phyloP scores from a whole-genome alignment of 169 alveolate genomes.

The Blepharisma undulans region DNA sequence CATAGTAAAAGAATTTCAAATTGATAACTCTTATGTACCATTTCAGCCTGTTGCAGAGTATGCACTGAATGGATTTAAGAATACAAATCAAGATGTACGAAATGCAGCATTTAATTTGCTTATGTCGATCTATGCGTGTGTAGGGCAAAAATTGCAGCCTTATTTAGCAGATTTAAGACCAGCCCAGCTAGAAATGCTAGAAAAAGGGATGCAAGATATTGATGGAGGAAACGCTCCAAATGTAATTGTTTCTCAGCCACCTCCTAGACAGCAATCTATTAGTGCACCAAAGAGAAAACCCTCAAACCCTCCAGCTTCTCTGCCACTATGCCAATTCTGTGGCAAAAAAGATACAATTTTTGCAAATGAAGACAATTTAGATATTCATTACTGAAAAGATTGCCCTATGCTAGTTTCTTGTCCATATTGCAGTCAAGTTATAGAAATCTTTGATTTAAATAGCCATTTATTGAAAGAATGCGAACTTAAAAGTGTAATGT shows the following conservation, averaged over 20 bases:
- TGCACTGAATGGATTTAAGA: constrained; percentile 67
- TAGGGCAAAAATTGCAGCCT: constrained; percentile 71
- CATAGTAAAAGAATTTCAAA: constrained; percentile 65
- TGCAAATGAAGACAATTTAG: constrained; percentile 71
- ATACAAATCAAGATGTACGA: constrained; percentile 77
- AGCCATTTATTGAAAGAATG: constrained; percentile 83
- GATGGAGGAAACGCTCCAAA: constrained; percentile 62
- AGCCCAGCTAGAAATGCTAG: constrained; percentile 71
- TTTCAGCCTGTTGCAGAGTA: constrained; percentile 68
- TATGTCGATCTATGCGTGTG: constrained; percentile 64
- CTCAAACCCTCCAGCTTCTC: constrained; percentile 15
- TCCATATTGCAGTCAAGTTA: constrained; percentile 73
- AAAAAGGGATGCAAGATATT: constrained; percentile 70
- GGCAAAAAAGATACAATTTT: constrained; percentile 69
- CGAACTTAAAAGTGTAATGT: constrained; percentile 66
- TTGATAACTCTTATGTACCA: constrained; percentile 71
- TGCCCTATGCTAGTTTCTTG: constrained; percentile 88
- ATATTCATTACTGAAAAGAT: constrained; percentile 86
- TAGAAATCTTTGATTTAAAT: constrained; percentile 74
- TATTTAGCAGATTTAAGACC: constrained; percentile 69
- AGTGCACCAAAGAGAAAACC: constrained; percentile 52
- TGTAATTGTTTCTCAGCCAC: constrained; percentile 9
- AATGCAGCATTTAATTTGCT: constrained; percentile 73
- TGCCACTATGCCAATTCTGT: constrained; percentile 80
- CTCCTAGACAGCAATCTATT: constrained; percentile 14